Base-by-base conservation (phyloP, 2,329 filamentous ascomycete genomes). In the Emericellopsis cladophorae region DNA sequence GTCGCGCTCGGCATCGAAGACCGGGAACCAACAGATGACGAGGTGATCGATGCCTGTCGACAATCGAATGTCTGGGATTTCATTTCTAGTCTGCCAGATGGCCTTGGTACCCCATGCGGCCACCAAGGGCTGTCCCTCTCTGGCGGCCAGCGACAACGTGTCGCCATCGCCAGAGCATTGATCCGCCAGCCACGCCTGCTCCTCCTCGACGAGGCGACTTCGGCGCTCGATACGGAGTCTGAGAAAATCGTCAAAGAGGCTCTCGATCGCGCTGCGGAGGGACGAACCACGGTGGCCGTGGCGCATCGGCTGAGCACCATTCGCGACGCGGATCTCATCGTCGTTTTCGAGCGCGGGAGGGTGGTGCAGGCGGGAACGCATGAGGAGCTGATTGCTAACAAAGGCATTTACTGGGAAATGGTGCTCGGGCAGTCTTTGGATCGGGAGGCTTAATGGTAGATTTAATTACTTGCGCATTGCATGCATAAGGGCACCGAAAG, bases 141-240 rank as follows among this genome's bases (percentile, higher is more conserved):
- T 1, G 83, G 83, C 21, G 83, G 83, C 1, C 81, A 88, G 54
- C 66, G 81, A 7, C 82, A 87, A 54, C 74, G 80, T 18, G 72
- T 85, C 29, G 80, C 81, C 8, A 87, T 88, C 45, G 83, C 82
- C 0, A 68, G 83, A 7, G 79, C 79, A 10, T 77, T 87, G 23
- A 68, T 87, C 40, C 75, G 79, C 36, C 64, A 76, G 39, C 82
- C 82, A 0, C 62, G 66, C 0, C 74, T 88, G 2, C 60, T 88
- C 4, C 71, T 88, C 6, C 64, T 88, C 0, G 83, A 88, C 49
- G 83, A 88, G 58, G 83, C 83, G 1, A 88, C 83, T 0, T 65
- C 60, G 16, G 65, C 65, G 0, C 64, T 86, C 0, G 81, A 85
- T 47, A 77, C 76, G 0, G 72, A 80, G 49, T 77, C 72, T 1